Evolutionary conservation across 257 asterid genomes (phyloP).

Genomic region (Marsdenia floribunda): DNA sequence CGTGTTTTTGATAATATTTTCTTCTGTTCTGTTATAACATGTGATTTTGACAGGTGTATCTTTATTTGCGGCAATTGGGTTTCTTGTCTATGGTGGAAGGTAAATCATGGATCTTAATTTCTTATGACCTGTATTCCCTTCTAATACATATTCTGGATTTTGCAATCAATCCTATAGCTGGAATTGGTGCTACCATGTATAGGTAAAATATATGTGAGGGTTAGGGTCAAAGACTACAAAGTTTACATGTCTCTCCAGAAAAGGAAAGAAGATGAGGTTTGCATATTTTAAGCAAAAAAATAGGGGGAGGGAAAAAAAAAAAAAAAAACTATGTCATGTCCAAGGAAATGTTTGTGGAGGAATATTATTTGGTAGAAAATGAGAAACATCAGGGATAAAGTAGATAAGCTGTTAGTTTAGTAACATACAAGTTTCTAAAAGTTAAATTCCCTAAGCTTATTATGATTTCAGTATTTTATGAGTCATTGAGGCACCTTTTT

Average conservation of each 20-base stretch:
- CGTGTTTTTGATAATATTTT: slow-evolving; percentile 5
- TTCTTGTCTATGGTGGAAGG: slow-evolving; percentile 99
- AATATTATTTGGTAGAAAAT: neutral
- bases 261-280: neutral
- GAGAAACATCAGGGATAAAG: neutral
- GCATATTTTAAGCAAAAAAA: neutral
- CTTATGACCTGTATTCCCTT: neutral
- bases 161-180: neutral
- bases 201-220: no score
- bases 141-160: neutral
- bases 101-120: slow-evolving; percentile 17
- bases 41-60: slow-evolving; percentile 64
- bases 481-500: neutral
- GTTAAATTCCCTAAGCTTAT: neutral
- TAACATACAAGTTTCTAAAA: neutral
- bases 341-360: neutral
- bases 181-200: neutral
- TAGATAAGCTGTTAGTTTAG: neutral
- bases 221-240: neutral
- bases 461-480: neutral
- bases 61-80: slow-evolving; percentile 87
- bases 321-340: neutral
- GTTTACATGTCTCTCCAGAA: neutral
- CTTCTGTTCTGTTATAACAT: slow-evolving; percentile 20
- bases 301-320: neutral